Conservation (phyloP, 2,329 filamentous ascomycete species). For the Colletotrichum sp. region DNA sequence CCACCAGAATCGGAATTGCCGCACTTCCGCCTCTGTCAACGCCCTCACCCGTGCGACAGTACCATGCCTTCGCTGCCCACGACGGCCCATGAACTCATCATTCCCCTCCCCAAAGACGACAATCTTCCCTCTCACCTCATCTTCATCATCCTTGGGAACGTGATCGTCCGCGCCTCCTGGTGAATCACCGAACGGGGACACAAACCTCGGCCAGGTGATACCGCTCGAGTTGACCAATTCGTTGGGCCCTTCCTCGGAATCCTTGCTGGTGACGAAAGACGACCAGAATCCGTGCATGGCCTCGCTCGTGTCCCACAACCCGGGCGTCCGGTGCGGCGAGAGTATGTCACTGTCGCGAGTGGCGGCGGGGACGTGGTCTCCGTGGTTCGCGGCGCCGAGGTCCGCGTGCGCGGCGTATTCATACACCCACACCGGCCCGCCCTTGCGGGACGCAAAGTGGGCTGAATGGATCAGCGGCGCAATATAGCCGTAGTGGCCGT, state of each 20-base stretch:
- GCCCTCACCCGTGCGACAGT: slow-evolving; percentile 45
- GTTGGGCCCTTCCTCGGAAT: slow-evolving; percentile 3
- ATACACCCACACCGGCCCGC: slow-evolving; percentile 56
- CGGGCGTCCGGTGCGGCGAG: slow-evolving; percentile 45
- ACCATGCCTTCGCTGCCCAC: slow-evolving; percentile 41
- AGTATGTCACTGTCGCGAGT: slow-evolving; percentile 45
- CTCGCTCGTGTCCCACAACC: slow-evolving; percentile 34
- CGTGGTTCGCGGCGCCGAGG: slow-evolving; percentile 50
- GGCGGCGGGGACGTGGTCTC: slow-evolving; percentile 48
- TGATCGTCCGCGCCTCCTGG: neutral
- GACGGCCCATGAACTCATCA: slow-evolving; percentile 49
- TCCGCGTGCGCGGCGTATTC: slow-evolving; percentile 59
- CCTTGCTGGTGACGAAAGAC: slow-evolving; percentile 34
- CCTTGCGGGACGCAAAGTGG: slow-evolving; percentile 40
- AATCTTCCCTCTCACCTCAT: slow-evolving; percentile 35
- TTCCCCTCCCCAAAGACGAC: slow-evolving; percentile 67
- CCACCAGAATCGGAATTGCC: slow-evolving; percentile 68
- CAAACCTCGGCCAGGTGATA: slow-evolving; percentile 47
- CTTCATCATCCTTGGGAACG: neutral
- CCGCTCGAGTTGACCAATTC: slow-evolving; percentile 10
- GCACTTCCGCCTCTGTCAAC: slow-evolving; percentile 47
- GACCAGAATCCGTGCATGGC: slow-evolving; percentile 47
- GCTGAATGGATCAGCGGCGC: slow-evolving; percentile 68
- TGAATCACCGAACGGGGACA: slow-evolving; percentile 39
- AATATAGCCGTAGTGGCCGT: slow-evolving; percentile 69